Percentiles rank a stretch among this genome's conserved stretches.
Evolutionary conservation across 768 basidiomycete genomes (phyloP).

Genomic region (Sarcomyxa edulis): DNA sequence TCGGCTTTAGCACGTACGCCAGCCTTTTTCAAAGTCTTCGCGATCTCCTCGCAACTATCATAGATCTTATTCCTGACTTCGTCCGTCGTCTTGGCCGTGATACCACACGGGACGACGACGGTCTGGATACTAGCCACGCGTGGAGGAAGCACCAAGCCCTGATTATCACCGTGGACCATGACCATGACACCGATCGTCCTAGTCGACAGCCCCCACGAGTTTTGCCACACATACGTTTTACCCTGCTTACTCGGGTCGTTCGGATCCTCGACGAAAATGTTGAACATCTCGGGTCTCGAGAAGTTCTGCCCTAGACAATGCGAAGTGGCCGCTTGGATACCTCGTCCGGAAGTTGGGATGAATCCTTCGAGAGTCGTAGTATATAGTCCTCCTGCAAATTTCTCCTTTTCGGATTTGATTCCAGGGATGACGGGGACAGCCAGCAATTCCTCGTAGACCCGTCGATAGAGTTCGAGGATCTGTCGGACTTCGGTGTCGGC

Average conservation of each 20-base stretch:
- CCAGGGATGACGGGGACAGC: slow-evolving; percentile 97
- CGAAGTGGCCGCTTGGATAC: slow-evolving; percentile 96
- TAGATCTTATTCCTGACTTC: slow-evolving; percentile 68
- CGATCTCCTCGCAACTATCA: slow-evolving; percentile 73
- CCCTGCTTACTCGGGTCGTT: slow-evolving; percentile 58
- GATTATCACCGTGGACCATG: slow-evolving; percentile 98
- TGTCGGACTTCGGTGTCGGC: slow-evolving; percentile 89
- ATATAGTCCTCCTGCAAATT: slow-evolving; percentile 96
- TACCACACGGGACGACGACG: slow-evolving; percentile 88
- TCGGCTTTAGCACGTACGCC: slow-evolving; percentile 87
- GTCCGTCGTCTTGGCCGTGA: slow-evolving; percentile 79
- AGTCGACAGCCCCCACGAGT: slow-evolving; percentile 98
- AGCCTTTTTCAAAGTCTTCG: slow-evolving; percentile 60
- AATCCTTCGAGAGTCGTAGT: slow-evolving; percentile 98
- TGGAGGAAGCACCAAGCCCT: slow-evolving; percentile 96
- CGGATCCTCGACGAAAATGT: slow-evolving; percentile 95
- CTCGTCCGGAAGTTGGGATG: slow-evolving; percentile 93
- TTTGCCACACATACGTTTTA: slow-evolving; percentile 92
- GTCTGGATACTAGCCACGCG: slow-evolving; percentile 91
- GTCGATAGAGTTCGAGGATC: slow-evolving; percentile 93
- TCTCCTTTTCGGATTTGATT: slow-evolving; percentile 98
- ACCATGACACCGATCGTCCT: slow-evolving; percentile 97
- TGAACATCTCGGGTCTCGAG: slow-evolving; percentile 94
- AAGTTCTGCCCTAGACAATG: slow-evolving; percentile 99
- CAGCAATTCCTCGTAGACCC: slow-evolving; percentile 93